Conservation (phyloP, 2,329 filamentous ascomycete species). For the Cladosporium oxysporum region DNA sequence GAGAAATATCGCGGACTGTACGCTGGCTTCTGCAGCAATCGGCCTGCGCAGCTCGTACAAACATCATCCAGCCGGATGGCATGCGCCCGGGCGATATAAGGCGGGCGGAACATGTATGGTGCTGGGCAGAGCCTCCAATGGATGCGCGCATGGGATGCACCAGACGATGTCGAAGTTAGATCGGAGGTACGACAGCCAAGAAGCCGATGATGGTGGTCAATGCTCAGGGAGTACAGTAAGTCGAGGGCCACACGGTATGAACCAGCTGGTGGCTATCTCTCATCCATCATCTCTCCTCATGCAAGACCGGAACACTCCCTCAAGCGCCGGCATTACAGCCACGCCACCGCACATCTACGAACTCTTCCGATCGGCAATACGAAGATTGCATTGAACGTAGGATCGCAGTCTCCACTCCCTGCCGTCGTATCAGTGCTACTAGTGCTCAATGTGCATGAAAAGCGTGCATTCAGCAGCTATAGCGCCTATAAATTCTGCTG, state of each 20-base stretch:
- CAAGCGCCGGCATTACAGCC: neutral
- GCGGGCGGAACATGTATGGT: constrained; percentile 18
- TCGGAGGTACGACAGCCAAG: constrained; percentile 4
- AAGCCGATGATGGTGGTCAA: constrained; percentile 9
- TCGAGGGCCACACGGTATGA: neutral
- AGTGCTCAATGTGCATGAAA: neutral
- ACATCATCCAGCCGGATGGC: constrained; percentile 20
- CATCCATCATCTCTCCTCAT: neutral
- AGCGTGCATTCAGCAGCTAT: neutral
- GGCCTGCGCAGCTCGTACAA: constrained; percentile 13
- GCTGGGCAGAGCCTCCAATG: constrained; percentile 1
- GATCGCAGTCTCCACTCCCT: neutral
- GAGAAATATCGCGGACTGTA: constrained; percentile 9
- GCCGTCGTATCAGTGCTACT: neutral
- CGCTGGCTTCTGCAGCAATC: constrained; percentile 11
- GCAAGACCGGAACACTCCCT: neutral
- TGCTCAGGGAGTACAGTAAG: neutral
- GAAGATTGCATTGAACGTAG: neutral
- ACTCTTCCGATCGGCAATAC: neutral
- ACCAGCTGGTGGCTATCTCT: neutral
- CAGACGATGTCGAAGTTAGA: constrained; percentile 9
- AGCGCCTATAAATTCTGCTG: neutral
- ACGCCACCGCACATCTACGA: neutral
- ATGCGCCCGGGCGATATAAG: constrained; percentile 9
- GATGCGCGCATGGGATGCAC: neutral